Base-by-base conservation (phyloP, 805 yeast species). In the Kluyveromyces dobzhanskii region DNA sequence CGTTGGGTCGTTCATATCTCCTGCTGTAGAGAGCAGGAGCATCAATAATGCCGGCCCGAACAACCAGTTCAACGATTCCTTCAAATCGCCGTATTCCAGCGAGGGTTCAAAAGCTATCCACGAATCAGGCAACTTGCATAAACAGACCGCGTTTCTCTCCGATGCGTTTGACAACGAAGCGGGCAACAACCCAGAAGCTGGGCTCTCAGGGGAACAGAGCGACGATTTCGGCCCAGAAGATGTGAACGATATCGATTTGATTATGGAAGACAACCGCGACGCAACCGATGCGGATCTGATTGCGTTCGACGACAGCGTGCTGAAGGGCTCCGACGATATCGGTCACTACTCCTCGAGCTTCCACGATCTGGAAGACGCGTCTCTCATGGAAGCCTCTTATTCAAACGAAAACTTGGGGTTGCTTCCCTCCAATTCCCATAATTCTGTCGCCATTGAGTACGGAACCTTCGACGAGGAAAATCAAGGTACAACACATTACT, bases 71-170 rank as follows among this genome's bases (percentile, higher is more conserved):
- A 14, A 27, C 24, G 24, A 21, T 21, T n/a, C 30, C 27, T 27
- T 12, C 7, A 27, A 38, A 12, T 23, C 36, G 17, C 30, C 40
- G 12, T 31, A 31, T 32, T 12, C 30, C 17, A 29, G 37, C 8
- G 42, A 38, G 14, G 39, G 38, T 17, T 25, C 33, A n/a, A 39
- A 32, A 23, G 30, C 38, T 11, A 58, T 61, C 4, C 58, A 57
- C 38, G 53, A 47, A 29, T 40, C 63, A 2, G 44, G 44, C 19
- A 51, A 43, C 16, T 39, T 59, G 28, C 63, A 59, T 36, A 54
- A 46, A 37, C 57, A 59, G 35, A 59, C 65, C 1, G 64, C 62
- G 0, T 53, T 50, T n/a, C 44, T 61, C 10, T 53, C 62, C 16
- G 49, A 53, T 35, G 51, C 49, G 19, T 59, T 59, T 25, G 48